Evolutionary conservation across 1,284 basidiomycete genomes (phyloP), one percentile per base, ranked within the genome.

Genomic region (Trichosporon sp.): DNA sequence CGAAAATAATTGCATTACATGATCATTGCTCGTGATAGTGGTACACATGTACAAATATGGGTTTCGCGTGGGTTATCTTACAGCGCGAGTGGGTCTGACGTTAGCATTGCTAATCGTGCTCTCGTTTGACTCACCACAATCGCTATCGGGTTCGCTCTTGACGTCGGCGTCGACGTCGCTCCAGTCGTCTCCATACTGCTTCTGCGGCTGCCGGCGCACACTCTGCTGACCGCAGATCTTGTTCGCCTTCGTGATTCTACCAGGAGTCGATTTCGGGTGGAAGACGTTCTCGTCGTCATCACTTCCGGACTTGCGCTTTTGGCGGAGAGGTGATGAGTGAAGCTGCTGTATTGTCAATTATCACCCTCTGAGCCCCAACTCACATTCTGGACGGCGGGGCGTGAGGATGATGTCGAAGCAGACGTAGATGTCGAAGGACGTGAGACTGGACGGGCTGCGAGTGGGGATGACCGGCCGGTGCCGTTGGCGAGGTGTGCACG

Each of bases 91-190:
- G 71, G 71, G 48, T 73, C 71, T 72, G 65, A 2, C 8, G 51
- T 72, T 46, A 72, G 68, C 65, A 0, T 7, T 26, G 26, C 26
- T 26, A 26, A 26, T 26, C 26, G 26, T 26, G 26, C 26, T 8
- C 7, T 3, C 21, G 40, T 31, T 1, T 14, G 4, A 40, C 68
- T 19, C 38, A 69, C 68, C 71, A 5, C 3, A 12, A 16, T 73
- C 71, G 26, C 69, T 73, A 21, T 70, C 69, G 4, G 56, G 54
- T 56, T 73, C 71, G 56, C 63, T 64, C 65, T 73, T 73, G 46
- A 73, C 56, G 26, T 46, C 38, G 2, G 56, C 26, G 8, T 66
- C 70, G 8, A 32, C 21, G 1, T 54, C 70, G 26, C 32, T 37
- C 16, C 48, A 35, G 19, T 43, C 40, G 4, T 65, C 61, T 5